These are phyloP conservation scores for Casuarina cunninghamiana DNA, from an alignment of 306 rosid species.

Conservation along the genomic window DNA sequence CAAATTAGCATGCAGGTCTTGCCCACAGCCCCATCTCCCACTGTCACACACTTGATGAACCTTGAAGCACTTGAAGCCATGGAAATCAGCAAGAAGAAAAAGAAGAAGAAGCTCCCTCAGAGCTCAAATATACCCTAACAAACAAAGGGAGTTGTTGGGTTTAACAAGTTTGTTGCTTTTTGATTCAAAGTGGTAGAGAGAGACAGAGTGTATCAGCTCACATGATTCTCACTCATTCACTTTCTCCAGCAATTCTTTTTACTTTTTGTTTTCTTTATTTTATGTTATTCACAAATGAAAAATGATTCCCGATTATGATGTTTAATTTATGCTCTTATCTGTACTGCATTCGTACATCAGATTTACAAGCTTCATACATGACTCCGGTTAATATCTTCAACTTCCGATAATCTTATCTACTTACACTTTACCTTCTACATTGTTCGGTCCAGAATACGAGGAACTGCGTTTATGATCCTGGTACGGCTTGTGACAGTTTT, in stretches of 20 bases:
- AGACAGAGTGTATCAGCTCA: slow-evolving; percentile 31
- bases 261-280: slow-evolving; percentile 13
- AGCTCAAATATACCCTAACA: slow-evolving; percentile 5
- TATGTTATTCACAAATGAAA: neutral
- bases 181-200: slow-evolving; percentile 36
- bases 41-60: slow-evolving; percentile 91
- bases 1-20: slow-evolving; percentile 95
- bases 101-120: slow-evolving; percentile 23
- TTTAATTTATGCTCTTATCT: neutral
- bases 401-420: neutral
- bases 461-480: too few relatives aligned
- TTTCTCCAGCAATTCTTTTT: neutral
- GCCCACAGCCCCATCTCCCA: slow-evolving; percentile 94
- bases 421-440: neutral
- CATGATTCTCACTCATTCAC: slow-evolving; percentile 50
- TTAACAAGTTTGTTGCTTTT: slow-evolving; percentile 44
- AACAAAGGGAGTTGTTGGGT: slow-evolving; percentile 27
- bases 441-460: too few relatives aligned
- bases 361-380: neutral
- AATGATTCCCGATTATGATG: neutral
- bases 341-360: too few relatives aligned
- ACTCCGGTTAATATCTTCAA: neutral
- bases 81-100: slow-evolving; percentile 24
- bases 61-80: slow-evolving; percentile 84
- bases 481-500: too few relatives aligned